Conservation (phyloP, 352 stramenopile genomes). For the Phytophthora crassamura region DNA sequence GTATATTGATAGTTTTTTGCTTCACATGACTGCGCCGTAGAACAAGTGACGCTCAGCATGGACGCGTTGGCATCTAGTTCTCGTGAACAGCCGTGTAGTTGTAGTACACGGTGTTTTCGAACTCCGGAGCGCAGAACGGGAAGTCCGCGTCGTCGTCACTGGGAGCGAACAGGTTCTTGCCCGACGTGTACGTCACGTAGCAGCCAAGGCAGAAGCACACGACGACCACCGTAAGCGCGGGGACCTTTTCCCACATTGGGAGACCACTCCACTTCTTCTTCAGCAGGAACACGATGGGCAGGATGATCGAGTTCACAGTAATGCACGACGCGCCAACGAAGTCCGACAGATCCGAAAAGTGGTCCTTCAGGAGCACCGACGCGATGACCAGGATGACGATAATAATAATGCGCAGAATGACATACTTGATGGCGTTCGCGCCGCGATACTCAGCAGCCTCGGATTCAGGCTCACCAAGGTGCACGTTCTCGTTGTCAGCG, state of each 20-base stretch:
- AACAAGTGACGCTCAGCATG: no score
- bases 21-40: no score
- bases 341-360: constrained; percentile 50
- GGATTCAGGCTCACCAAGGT: constrained; percentile 15
- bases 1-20: no score
- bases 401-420: constrained; percentile 42
- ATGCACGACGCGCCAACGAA: constrained; percentile 55
- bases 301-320: constrained; percentile 52
- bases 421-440: constrained; percentile 48
- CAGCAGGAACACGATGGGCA: constrained; percentile 50
- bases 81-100: constrained; percentile 48
- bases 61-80: no score
- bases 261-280: constrained; percentile 38
- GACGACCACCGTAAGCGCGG: constrained; percentile 28
- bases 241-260: constrained; percentile 38
- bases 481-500: constrained; percentile 44
- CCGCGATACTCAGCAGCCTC: constrained; percentile 43
- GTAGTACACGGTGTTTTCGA: constrained; percentile 46
- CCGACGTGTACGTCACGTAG: constrained; percentile 41
- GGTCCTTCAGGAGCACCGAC: constrained; percentile 52
- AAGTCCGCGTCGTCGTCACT: constrained; percentile 32
- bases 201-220: constrained; percentile 40
- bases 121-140: constrained; percentile 44
- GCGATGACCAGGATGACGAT: constrained; percentile 44
- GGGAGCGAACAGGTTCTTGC: constrained; percentile 36